These are phyloP conservation scores for Gremmenia infestans DNA, from an alignment of 2,329 filamentous ascomycete genomes.

Conservation along the genomic window DNA sequence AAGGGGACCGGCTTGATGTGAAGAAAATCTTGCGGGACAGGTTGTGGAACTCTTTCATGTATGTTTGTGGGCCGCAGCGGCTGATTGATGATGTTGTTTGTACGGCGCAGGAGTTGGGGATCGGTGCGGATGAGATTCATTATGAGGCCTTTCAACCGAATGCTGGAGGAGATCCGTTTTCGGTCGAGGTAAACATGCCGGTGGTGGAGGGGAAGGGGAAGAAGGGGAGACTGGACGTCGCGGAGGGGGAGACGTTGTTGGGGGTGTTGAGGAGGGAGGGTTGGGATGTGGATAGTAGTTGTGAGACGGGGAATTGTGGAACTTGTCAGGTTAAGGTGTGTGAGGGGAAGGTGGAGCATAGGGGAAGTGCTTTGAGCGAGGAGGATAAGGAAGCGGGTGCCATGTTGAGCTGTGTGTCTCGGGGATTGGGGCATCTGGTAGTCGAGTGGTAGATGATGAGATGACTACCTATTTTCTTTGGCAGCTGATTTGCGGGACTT, in stretches of 20 bases:
- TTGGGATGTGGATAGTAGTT: constrained; percentile 36
- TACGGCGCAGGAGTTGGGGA: constrained; percentile 37
- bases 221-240: constrained; percentile 40
- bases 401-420: constrained; percentile 23
- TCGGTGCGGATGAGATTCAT: constrained; percentile 50
- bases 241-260: constrained; percentile 37
- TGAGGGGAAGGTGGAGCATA: constrained; percentile 35
- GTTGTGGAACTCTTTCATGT: constrained; percentile 52
- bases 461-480: no score
- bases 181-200: constrained; percentile 43
- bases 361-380: constrained; percentile 34
- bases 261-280: constrained; percentile 38
- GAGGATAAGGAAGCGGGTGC: constrained; percentile 29
- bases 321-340: constrained; percentile 38
- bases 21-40: constrained; percentile 39
- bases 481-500: no score
- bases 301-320: constrained; percentile 41
- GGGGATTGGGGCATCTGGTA: background rate
- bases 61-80: constrained; percentile 54
- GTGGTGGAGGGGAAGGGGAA: constrained; percentile 3
- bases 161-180: constrained; percentile 54
- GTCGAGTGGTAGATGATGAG: background rate
- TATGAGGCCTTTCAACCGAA: constrained; percentile 55
- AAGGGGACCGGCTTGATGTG: constrained; percentile 50
- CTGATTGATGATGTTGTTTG: constrained; percentile 49